phyloP scores from a whole-genome alignment of 176 grass and related monocot species.

The Ensete ventricosum region DNA sequence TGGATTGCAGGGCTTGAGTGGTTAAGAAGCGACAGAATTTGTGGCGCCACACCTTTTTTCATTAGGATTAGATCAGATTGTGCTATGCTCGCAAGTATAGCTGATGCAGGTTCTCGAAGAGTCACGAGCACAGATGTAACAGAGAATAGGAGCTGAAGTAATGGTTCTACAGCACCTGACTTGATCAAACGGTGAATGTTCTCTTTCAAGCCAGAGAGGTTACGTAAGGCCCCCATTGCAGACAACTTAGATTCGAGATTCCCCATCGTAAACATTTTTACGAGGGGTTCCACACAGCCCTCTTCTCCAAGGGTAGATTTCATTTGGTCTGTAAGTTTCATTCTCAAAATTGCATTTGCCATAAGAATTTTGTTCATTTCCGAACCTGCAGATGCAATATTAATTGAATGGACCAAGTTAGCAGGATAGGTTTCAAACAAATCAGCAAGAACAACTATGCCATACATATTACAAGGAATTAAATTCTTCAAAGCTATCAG shows the following conservation, averaged over 20 bases:
- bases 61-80: conserved; percentile 65
- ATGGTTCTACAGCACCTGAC: conserved; percentile 38
- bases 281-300: conserved; percentile 57
- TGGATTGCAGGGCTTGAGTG: conserved; percentile 57
- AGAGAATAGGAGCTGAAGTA: conserved; percentile 81
- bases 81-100: conserved; percentile 58
- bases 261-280: conserved; percentile 70
- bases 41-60: conserved; percentile 55
- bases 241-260: conserved; percentile 82
- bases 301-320: conserved; percentile 64
- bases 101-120: conserved; percentile 70
- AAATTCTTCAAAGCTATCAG: too few species aligned
- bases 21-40: conserved; percentile 79
- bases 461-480: too few species aligned
- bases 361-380: conserved; percentile 97
- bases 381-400: conserved; percentile 47
- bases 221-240: conserved; percentile 55
- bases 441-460: too few species aligned
- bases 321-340: conserved; percentile 75
- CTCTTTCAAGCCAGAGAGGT: conserved; percentile 50
- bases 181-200: conserved; percentile 59
- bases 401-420: not conserved
- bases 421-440: not conserved
- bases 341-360: conserved; percentile 79
- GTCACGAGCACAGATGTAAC: conserved; percentile 80